phyloP scores from a whole-genome alignment of 148 eudicot species.

The Rhododendron molle region DNA sequence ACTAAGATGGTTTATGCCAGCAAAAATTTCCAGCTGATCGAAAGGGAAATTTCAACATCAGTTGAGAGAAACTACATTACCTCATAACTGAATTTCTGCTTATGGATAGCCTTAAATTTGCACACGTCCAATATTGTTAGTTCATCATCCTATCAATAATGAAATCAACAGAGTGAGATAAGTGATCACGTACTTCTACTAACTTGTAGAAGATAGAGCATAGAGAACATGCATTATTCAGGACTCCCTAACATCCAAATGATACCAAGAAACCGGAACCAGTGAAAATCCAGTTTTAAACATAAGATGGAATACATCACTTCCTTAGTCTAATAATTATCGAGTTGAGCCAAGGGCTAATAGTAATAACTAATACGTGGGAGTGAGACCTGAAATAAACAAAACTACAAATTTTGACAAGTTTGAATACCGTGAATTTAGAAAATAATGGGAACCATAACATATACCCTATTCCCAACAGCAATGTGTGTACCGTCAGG shows the following conservation, averaged over 20 bases:
- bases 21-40: not conserved
- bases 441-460: too few species aligned
- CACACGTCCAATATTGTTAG: constrained; percentile 70
- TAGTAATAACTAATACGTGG: too few species aligned
- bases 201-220: not conserved
- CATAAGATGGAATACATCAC: not conserved
- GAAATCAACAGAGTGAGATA: too few species aligned
- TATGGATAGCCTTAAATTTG: constrained; percentile 80
- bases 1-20: not conserved
- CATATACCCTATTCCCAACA: too few species aligned
- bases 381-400: not conserved
- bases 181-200: too few species aligned
- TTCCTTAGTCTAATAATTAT: too few species aligned
- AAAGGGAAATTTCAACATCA: not conserved
- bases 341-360: too few species aligned
- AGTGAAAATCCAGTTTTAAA: not conserved
- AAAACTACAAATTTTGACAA: constrained; percentile 33
- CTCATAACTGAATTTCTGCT: constrained; percentile 85
- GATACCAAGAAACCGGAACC: not conserved
- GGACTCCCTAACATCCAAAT: not conserved
- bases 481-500: constrained; percentile 68
- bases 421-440: constrained; percentile 18
- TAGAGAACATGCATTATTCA: not conserved
- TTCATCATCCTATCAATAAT: not conserved
- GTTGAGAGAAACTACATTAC: constrained; percentile 26